Conservation (phyloP, 805 yeast species). For the Kuraishia floccosa region DNA sequence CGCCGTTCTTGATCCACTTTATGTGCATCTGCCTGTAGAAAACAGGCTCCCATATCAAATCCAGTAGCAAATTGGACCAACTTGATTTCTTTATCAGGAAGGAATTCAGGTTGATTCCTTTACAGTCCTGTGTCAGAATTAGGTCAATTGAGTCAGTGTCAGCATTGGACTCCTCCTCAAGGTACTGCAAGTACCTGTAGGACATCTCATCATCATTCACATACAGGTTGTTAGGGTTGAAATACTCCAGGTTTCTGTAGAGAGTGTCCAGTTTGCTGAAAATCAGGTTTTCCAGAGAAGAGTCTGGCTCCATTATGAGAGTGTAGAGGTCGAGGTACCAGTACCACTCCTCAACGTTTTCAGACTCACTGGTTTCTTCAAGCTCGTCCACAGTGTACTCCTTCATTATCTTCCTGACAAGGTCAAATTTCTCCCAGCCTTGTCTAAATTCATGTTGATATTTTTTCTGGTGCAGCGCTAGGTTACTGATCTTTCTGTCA, state of each 20-base stretch:
- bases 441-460: slow-evolving; percentile 38
- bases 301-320: slow-evolving; percentile 27
- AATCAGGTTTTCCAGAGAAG: slow-evolving; percentile 20
- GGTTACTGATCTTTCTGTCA: slow-evolving; percentile 19
- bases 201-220: slow-evolving; percentile 15
- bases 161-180: slow-evolving; percentile 10
- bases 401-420: slow-evolving; percentile 21
- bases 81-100: slow-evolving; percentile 24
- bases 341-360: slow-evolving; percentile 21
- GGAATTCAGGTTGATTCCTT: slow-evolving; percentile 28
- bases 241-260: slow-evolving; percentile 19
- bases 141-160: slow-evolving; percentile 22
- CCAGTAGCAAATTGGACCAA: slow-evolving; percentile 25
- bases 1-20: slow-evolving; percentile 16
- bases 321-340: slow-evolving; percentile 30
- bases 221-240: slow-evolving; percentile 23
- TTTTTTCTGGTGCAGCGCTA: slow-evolving; percentile 29
- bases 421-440: slow-evolving; percentile 31
- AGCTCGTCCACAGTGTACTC: slow-evolving; percentile 13
- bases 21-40: slow-evolving; percentile 22
- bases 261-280: slow-evolving; percentile 18
- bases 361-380: slow-evolving; percentile 2
- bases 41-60: slow-evolving; percentile 28
- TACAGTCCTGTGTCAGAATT: slow-evolving; percentile 27
- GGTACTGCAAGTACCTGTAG: slow-evolving; percentile 6